phyloP scores from a whole-genome alignment of 2,329 filamentous ascomycete genomes.

The Metarhizium robertsii region DNA sequence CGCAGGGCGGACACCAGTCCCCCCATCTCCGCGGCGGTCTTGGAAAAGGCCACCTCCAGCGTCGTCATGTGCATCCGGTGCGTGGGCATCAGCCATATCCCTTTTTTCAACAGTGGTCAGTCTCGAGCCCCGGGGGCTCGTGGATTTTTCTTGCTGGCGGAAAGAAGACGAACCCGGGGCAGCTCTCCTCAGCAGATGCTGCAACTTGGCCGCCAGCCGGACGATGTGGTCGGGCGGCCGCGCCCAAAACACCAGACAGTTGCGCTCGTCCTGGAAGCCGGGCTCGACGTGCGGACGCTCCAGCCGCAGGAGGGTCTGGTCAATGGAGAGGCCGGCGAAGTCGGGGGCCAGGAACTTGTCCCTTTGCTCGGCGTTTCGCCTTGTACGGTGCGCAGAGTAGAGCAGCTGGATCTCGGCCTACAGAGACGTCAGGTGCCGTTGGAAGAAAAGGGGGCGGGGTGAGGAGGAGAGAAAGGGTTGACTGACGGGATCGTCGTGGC shows the following conservation, averaged over 20 bases:
- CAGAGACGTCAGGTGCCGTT: background rate
- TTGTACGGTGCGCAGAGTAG: constrained; percentile 65
- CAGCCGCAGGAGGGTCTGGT: constrained; percentile 65
- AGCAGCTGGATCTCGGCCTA: constrained; percentile 59
- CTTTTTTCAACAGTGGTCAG: constrained; percentile 35
- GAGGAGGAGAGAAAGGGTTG: no score
- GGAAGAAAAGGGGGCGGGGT: no score
- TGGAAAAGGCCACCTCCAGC: constrained; percentile 76
- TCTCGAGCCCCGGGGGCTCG: no score
- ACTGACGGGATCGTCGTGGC: constrained; percentile 56
- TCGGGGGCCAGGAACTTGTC: constrained; percentile 59
- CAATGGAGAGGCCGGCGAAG: constrained; percentile 64
- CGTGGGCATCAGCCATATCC: constrained; percentile 77
- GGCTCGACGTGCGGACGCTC: constrained; percentile 54
- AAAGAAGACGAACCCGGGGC: constrained; percentile 54
- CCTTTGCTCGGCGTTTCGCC: constrained; percentile 67
- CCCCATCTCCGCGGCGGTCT: constrained; percentile 59
- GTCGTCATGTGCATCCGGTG: constrained; percentile 75
- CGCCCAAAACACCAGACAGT: constrained; percentile 85
- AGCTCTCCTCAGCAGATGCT: constrained; percentile 52
- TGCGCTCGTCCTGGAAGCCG: constrained; percentile 62
- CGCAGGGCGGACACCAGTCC: constrained; percentile 49
- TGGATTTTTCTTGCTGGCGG: background rate
- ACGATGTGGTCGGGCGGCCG: constrained; percentile 67
- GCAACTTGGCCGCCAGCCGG: constrained; percentile 57